Evolutionary conservation across 129 eudicot genomes (phyloP).

Genomic region (Sambucus nigra): DNA sequence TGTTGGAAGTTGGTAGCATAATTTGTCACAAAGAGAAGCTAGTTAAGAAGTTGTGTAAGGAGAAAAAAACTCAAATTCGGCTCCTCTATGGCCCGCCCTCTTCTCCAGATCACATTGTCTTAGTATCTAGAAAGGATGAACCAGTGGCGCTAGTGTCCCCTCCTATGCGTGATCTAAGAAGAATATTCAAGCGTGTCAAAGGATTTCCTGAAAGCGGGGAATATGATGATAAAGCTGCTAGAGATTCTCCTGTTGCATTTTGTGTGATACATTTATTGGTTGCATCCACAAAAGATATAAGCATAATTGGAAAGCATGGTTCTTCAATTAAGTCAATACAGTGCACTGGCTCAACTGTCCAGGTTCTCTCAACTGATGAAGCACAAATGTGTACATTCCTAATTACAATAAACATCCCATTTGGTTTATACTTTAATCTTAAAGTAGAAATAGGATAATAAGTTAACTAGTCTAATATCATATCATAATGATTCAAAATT

Average conservation of each 20-base stretch:
- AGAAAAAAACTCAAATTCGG: no score
- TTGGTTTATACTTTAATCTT: no score
- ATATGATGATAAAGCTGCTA: constrained; percentile 25
- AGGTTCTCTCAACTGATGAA: constrained; percentile 68
- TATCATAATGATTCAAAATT: no score
- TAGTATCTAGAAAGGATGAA: constrained; percentile 84
- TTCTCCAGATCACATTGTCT: no score
- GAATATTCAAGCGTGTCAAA: constrained; percentile 53
- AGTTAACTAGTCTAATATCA: no score
- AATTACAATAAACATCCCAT: no score
- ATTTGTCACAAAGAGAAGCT: no score
- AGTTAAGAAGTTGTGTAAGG: no score
- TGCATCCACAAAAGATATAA: constrained; percentile 58
- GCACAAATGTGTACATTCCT: no score
- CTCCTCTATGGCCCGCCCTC: no score
- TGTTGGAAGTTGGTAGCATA: no score
- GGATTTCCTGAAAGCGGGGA: constrained; percentile 55
- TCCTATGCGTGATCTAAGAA: constrained; percentile 82
- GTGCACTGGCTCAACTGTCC: constrained; percentile 60
- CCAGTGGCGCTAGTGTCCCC: constrained; percentile 63
- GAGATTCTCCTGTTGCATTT: constrained; percentile 26
- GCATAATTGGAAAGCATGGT: constrained; percentile 80
- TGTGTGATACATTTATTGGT: constrained; percentile 59
- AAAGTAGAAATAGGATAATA: no score
- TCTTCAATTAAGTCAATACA: constrained; percentile 64